phyloP scores from a whole-genome alignment of 2,329 filamentous ascomycete species.

The Cercospora janseana region DNA sequence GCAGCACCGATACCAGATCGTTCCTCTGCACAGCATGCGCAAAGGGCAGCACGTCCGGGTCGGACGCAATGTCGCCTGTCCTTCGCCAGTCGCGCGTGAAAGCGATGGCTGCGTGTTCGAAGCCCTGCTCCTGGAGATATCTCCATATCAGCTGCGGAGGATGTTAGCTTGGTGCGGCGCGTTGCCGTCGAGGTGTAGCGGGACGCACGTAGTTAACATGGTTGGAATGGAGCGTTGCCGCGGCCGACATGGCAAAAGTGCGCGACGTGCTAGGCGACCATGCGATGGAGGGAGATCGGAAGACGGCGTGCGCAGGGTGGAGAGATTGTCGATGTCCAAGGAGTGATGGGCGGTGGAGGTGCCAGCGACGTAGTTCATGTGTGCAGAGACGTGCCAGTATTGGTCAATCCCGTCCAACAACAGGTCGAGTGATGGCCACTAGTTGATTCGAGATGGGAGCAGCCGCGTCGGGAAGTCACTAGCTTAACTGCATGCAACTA shows the following conservation, averaged over 20 bases:
- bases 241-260: slow-evolving; percentile 23
- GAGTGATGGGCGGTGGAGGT: not conserved
- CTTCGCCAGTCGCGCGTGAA: slow-evolving; percentile 62
- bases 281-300: not conserved
- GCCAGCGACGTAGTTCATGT: not conserved
- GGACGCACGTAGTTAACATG: slow-evolving; percentile 59
- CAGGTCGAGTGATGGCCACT: not conserved
- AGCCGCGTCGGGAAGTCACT: not conserved
- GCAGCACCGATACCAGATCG: slow-evolving; percentile 60
- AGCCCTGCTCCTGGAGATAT: slow-evolving; percentile 47
- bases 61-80: slow-evolving; percentile 36
- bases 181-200: not conserved
- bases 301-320: not conserved
- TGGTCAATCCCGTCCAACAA: not conserved
- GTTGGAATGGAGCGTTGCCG: slow-evolving; percentile 51
- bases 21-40: slow-evolving; percentile 58
- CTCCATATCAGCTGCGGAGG: slow-evolving; percentile 57
- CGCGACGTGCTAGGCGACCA: slow-evolving; percentile 8
- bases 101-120: slow-evolving; percentile 49
- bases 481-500: too few species aligned
- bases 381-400: not conserved
- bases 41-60: slow-evolving; percentile 62
- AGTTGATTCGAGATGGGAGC: not conserved
- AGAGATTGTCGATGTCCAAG: not conserved
- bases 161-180: not conserved